Evolutionary conservation across 306 rosid genomes (phyloP).

Genomic region (Comarum palustre): DNA sequence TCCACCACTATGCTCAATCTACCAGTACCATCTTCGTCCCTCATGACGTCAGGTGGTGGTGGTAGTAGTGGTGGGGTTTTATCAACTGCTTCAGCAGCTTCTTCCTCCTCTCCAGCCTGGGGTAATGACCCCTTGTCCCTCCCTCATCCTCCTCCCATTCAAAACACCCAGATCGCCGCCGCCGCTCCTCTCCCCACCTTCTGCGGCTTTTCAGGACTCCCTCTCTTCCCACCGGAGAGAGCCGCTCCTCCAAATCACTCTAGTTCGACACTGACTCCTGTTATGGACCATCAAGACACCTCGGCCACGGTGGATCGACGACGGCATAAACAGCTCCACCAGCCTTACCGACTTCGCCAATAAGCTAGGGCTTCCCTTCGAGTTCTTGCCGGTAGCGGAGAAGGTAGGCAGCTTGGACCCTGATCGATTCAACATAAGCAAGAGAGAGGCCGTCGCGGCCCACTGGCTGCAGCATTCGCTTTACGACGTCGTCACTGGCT

Average conservation of each 20-base stretch:
- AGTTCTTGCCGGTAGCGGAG: conserved; percentile 80
- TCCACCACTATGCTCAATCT: conserved; percentile 68
- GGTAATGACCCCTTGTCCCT: conserved; percentile 24
- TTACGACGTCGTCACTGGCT: conserved; percentile 92
- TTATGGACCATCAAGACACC: conserved; percentile 51
- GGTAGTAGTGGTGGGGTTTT: conserved; percentile 25
- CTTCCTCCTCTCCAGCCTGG: conserved; percentile 26
- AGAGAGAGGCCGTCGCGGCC: conserved; percentile 92
- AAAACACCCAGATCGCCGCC: conserved; percentile 10
- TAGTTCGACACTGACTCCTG: background rate
- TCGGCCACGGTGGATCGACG: conserved; percentile 87
- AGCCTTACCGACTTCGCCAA: conserved; percentile 73
- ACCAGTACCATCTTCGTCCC: conserved; percentile 19
- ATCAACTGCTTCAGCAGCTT: conserved; percentile 25
- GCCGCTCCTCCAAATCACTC: background rate
- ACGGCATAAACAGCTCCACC: conserved; percentile 68
- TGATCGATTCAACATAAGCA: conserved; percentile 64
- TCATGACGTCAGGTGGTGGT: conserved; percentile 48
- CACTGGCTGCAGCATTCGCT: conserved; percentile 98
- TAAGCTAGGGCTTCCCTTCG: conserved; percentile 85
- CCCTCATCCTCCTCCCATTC: conserved; percentile 19
- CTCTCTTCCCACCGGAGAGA: conserved; percentile 66
- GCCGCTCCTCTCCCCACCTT: conserved; percentile 46
- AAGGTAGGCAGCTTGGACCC: conserved; percentile 80
- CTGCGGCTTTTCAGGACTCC: conserved; percentile 90